These are phyloP conservation scores for Acacia crassicarpa DNA, from an alignment of 306 rosid species.

Conservation along the genomic window DNA sequence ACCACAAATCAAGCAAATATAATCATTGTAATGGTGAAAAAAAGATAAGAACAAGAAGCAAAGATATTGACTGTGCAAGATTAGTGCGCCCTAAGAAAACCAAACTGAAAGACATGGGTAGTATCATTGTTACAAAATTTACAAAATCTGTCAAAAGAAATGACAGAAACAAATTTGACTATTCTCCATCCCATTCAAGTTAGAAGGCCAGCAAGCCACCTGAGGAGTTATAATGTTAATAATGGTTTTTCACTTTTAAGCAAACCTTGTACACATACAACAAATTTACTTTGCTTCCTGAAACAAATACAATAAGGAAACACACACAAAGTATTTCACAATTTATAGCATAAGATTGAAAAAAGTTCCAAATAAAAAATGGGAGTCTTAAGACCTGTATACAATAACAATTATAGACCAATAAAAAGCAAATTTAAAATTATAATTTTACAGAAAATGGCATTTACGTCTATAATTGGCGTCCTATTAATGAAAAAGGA, in stretches of 20 bases:
- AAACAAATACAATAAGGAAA: constrained; percentile 1
- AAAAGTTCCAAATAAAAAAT: background rate
- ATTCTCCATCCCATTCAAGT: background rate
- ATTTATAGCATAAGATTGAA: background rate
- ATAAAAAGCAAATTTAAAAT: background rate
- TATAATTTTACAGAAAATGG: too few species aligned
- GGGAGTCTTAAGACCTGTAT: background rate
- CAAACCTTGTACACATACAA: background rate
- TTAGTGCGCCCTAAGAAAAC: constrained; percentile 13
- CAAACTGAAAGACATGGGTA: background rate
- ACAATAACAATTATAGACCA: background rate
- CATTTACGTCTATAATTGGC: too few species aligned
- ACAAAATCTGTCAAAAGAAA: constrained; percentile 2
- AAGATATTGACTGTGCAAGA: background rate
- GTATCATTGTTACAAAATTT: constrained; percentile 6
- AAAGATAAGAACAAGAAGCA: background rate
- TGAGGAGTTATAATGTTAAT: background rate
- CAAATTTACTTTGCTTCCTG: background rate
- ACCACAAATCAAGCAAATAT: constrained; percentile 4
- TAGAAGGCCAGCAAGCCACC: background rate
- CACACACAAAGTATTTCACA: background rate
- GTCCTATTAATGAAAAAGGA: too few species aligned
- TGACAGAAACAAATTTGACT: background rate
- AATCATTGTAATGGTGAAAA: background rate
- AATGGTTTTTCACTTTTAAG: background rate